Conservation (phyloP, 225 moss, liverwort and hornwort genomes). For the Sphagnum contortum region DNA sequence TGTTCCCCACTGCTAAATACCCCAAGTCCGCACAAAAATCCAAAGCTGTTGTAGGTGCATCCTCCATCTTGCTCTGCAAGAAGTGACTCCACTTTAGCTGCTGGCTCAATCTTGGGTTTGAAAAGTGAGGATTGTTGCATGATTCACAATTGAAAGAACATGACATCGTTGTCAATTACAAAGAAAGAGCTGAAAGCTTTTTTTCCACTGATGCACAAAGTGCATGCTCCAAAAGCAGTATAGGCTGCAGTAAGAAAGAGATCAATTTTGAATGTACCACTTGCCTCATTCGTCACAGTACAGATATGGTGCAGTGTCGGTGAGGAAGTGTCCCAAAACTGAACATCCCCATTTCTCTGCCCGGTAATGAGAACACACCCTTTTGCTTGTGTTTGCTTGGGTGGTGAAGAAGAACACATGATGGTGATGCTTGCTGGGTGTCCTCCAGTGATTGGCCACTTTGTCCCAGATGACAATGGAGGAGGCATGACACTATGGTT, state of each 20-base stretch:
- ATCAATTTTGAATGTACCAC: too few species aligned
- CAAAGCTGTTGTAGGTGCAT: slow-evolving; percentile 38
- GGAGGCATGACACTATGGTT: slow-evolving; percentile 16
- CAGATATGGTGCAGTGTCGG: slow-evolving; percentile 42
- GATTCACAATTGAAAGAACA: too few species aligned
- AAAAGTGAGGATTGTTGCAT: too few species aligned
- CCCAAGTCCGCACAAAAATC: slow-evolving; percentile 57
- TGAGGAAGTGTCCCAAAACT: slow-evolving; percentile 80
- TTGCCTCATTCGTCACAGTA: slow-evolving; percentile 46
- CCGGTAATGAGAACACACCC: slow-evolving; percentile 61
- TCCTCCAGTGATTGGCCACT: slow-evolving; percentile 91
- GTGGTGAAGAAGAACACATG: too few species aligned
- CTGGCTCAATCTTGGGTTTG: too few species aligned
- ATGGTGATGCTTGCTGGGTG: too few species aligned
- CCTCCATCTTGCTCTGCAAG: slow-evolving; percentile 46
- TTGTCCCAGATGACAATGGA: slow-evolving; percentile 64
- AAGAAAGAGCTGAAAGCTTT: too few species aligned
- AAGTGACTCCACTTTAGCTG: too few species aligned
- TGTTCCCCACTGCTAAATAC: slow-evolving; percentile 67
- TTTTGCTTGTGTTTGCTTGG: slow-evolving; percentile 12
- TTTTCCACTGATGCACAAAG: too few species aligned
- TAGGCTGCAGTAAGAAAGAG: too few species aligned
- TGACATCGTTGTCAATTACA: too few species aligned
- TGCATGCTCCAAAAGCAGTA: too few species aligned
- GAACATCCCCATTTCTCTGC: slow-evolving; percentile 59